Percentiles rank a stretch among this genome's conserved stretches.
Evolutionary conservation across 108 stramenopile species (phyloP).

Genomic region (Thalassiosira profunda): DNA sequence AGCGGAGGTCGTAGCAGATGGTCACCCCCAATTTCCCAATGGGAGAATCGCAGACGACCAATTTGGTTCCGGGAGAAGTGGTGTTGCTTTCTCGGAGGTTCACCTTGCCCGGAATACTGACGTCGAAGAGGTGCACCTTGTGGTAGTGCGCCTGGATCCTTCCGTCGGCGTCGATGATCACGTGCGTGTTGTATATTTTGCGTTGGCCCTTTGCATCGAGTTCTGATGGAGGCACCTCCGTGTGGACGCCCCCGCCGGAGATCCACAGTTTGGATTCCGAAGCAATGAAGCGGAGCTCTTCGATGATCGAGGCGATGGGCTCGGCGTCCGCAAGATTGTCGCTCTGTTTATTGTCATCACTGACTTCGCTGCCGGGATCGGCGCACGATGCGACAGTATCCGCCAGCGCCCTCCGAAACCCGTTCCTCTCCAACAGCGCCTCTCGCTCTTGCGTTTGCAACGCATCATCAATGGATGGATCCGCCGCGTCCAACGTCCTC

Average conservation of each 20-base stretch:
- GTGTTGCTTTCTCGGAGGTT: conserved; percentile 79
- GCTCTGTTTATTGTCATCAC: not conserved
- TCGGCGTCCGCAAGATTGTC: not conserved
- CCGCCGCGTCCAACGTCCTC: conserved; percentile 76
- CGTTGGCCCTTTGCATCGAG: conserved; percentile 21
- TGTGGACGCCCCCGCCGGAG: conserved; percentile 85
- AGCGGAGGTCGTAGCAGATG: conserved; percentile 97
- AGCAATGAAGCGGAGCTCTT: conserved; percentile 76
- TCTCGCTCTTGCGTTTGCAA: too few relatives aligned
- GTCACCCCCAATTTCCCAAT: conserved; percentile 90
- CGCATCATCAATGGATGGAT: conserved; percentile 43
- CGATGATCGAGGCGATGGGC: conserved; percentile 55
- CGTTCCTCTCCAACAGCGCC: too few relatives aligned
- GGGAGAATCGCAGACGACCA: conserved; percentile 88
- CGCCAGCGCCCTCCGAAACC: conserved; percentile 18
- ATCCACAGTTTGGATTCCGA: conserved; percentile 71
- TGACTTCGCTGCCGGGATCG: too few relatives aligned
- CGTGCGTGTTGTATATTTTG: conserved; percentile 94
- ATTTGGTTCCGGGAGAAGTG: conserved; percentile 77
- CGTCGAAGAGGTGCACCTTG: conserved; percentile 98
- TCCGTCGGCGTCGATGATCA: conserved; percentile 88
- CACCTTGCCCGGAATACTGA: conserved; percentile 79
- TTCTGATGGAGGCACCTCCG: conserved; percentile 26
- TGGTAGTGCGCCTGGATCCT: conserved; percentile 66
- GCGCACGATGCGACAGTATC: conserved; percentile 19